Conservation (phyloP, 2,329 filamentous ascomycete species). For the Fusarium drepaniforme region DNA sequence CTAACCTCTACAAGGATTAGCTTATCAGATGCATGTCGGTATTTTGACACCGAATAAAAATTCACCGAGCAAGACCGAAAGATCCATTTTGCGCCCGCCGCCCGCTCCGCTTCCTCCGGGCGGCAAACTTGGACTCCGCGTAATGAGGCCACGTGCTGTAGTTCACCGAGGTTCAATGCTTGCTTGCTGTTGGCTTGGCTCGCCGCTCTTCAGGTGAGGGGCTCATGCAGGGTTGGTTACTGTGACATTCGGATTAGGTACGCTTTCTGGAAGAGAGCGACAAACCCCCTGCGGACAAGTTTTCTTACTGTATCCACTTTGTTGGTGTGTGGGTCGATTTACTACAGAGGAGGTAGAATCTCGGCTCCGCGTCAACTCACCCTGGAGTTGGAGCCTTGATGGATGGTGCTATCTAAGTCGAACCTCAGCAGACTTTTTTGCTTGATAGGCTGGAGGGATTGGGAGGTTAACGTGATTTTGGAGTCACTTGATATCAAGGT, state of each 20-base stretch:
- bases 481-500: background rate
- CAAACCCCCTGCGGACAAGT: background rate
- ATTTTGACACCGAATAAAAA: constrained; percentile 3
- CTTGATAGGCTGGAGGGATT: background rate
- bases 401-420: background rate
- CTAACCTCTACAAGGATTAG: background rate
- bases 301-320: background rate
- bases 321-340: background rate
- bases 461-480: no score
- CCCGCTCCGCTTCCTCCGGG: background rate
- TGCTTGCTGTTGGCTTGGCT: background rate
- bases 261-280: background rate
- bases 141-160: background rate
- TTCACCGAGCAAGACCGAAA: constrained; percentile 7
- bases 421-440: background rate
- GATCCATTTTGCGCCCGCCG: background rate
- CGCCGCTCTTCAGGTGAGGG: background rate
- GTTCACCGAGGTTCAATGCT: background rate
- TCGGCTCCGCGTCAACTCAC: background rate
- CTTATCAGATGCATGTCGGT: constrained; percentile 7
- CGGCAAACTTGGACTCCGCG: background rate
- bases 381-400: background rate
- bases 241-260: background rate
- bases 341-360: background rate
- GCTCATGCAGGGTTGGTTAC: background rate